Evolutionary conservation across 2,329 filamentous ascomycete species (phyloP).

Genomic region (Cordyceps militaris): DNA sequence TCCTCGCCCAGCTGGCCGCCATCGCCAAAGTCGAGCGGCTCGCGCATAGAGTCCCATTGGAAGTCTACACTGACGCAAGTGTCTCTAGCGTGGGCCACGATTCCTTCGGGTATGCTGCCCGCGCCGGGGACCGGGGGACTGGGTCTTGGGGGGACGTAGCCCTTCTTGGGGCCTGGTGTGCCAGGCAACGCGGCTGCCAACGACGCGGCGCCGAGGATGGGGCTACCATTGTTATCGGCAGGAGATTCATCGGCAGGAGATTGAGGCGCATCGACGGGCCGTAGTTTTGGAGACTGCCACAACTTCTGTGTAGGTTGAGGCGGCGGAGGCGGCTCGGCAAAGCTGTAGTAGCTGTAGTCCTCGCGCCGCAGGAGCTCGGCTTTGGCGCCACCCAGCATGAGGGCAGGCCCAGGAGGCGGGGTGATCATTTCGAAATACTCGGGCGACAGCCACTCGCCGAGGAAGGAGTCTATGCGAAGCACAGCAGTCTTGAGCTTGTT

Average conservation of each 20-base stretch:
- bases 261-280: constrained; percentile 13
- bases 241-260: constrained; percentile 20
- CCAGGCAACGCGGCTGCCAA: constrained; percentile 30
- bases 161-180: constrained; percentile 25
- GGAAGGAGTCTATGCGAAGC: constrained; percentile 80
- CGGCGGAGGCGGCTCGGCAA: constrained; percentile 18
- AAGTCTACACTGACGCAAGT: constrained; percentile 83
- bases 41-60: constrained; percentile 88
- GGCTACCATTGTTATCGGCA: constrained; percentile 19
- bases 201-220: constrained; percentile 22
- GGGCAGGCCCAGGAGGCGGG: constrained; percentile 73
- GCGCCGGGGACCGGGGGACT: constrained; percentile 75
- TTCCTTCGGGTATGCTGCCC: constrained; percentile 77
- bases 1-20: constrained; percentile 87
- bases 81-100: constrained; percentile 84
- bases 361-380: constrained; percentile 74
- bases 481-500: constrained; percentile 47
- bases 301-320: constrained; percentile 14
- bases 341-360: constrained; percentile 49
- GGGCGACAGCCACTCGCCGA: constrained; percentile 91
- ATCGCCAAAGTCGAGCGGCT: constrained; percentile 73
- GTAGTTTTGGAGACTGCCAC: constrained; percentile 6
- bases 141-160: constrained; percentile 71
- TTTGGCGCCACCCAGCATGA: constrained; percentile 87
- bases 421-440: constrained; percentile 92